A percentile compares a stretch with the other conserved stretches of the same genome.
phyloP scores from a whole-genome alignment of 2,329 filamentous ascomycete genomes.

The Chrysoporthe deuterocubensis region DNA sequence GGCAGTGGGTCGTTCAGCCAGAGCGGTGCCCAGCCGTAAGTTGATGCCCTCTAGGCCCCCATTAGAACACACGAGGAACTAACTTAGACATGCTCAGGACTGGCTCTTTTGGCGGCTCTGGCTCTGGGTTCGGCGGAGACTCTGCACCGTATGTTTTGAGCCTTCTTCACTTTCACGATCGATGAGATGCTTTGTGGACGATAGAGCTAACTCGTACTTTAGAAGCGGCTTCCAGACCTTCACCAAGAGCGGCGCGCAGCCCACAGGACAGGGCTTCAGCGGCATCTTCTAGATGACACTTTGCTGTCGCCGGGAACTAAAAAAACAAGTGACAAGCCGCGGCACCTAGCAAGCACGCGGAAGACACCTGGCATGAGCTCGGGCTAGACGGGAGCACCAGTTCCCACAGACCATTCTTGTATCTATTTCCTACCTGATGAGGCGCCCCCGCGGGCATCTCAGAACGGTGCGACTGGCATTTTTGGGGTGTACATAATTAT shows the following conservation, averaged over 20 bases:
- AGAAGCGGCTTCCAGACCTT: slow-evolving; percentile 20
- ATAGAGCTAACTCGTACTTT: background rate
- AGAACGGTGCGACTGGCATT: background rate
- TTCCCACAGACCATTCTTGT: slow-evolving; percentile 6
- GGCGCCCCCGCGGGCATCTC: background rate
- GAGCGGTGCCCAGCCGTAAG: slow-evolving; percentile 1
- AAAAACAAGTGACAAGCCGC: background rate
- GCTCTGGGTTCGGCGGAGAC: slow-evolving; percentile 5
- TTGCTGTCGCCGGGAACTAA: background rate
- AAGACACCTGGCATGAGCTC: background rate
- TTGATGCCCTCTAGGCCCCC: background rate
- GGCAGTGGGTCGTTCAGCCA: background rate
- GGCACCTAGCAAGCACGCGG: background rate
- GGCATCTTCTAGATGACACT: background rate
- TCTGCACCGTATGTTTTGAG: background rate
- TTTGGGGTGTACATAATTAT: background rate
- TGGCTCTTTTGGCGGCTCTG: slow-evolving; percentile 12
- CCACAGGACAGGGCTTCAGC: slow-evolving; percentile 5
- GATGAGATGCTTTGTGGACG: background rate
- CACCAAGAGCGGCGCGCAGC: slow-evolving; percentile 7
- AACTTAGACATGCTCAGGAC: background rate
- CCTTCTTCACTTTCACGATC: too few relatives aligned
- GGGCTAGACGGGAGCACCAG: background rate
- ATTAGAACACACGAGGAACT: background rate
- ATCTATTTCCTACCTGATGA: slow-evolving; percentile 4